A percentile compares a stretch with the other conserved stretches of the same genome.
These are phyloP conservation scores for Sphaerulina vaccinii DNA, from an alignment of 2,329 filamentous ascomycete species.

Conservation along the genomic window DNA sequence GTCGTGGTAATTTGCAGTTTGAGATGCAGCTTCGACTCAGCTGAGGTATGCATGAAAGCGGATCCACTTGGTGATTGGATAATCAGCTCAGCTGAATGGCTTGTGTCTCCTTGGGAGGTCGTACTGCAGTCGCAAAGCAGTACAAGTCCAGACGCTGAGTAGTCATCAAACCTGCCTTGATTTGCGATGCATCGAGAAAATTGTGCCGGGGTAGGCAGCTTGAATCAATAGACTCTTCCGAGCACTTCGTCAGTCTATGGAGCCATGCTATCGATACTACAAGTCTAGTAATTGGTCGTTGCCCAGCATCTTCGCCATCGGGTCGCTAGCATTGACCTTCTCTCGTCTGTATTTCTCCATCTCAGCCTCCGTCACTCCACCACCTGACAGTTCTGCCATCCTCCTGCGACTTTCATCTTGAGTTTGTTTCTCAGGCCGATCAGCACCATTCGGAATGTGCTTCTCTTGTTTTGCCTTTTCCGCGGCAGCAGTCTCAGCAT, in stretches of 20 bases:
- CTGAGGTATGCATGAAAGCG: no score
- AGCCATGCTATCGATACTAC: not conserved
- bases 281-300: conserved; percentile 63
- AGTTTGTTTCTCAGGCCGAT: conserved; percentile 43
- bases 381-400: conserved; percentile 73
- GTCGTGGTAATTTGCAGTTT: no score
- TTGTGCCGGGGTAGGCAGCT: no score
- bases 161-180: no score
- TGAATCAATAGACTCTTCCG: conserved; percentile 10
- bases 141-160: no score
- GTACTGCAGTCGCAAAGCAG: no score
- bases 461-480: conserved; percentile 43
- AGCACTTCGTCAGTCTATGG: conserved; percentile 14
- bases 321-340: conserved; percentile 71
- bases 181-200: no score
- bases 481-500: conserved; percentile 43
- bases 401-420: conserved; percentile 64
- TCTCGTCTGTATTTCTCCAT: conserved; percentile 82
- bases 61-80: no score
- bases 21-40: no score
- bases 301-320: conserved; percentile 79
- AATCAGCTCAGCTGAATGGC: no score
- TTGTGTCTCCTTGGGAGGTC: no score
- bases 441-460: conserved; percentile 46
- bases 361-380: conserved; percentile 71